Evolutionary conservation across 2,329 filamentous ascomycete genomes (phyloP), one percentile per base, ranked within the genome.

Genomic region (Alternaria consortialis): DNA sequence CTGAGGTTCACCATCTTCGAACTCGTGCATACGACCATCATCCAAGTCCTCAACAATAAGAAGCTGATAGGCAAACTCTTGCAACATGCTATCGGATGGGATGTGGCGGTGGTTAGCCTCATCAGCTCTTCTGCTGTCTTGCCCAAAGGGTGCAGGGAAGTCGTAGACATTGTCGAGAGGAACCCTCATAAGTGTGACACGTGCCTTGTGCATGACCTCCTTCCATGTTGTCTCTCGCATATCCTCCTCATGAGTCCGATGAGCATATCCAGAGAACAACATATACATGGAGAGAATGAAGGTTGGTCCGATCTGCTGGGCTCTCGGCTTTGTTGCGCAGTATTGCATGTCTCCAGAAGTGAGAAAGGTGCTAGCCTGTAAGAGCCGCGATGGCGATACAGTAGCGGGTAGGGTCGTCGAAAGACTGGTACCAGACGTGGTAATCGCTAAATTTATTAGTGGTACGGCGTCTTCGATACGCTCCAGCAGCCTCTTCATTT

Each of bases 211-310:
- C 62, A 97, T 90, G 40, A 97, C 93, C 76, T 99, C 94, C 75
- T 98, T 95, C 95, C 95, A 98, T 0, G 94, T 91, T 0, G 93
- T 83, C 80, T 89, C 79, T 80, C 91, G 75, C 67, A 89, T 69
- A 70, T 86, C 80, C 76, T 87, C 79, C 79, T 88, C 79, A 17
- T 85, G 83, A 3, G 84, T 81, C 39, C 86, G 80, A 43, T 82
- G 81, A 4, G 89, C 83, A 77, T 98, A 93, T 2, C 93, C 91
- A 2, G 90, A 85, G 72, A 98, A 99, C 0, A 98, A 85, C 93
- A 98, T 97, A 78, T 98, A 99, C 68, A 98, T 82, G 0, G 94
- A 97, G 7, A 98, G 79, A 0, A 87, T 90, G 72, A 97, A 98
- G 0, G 89, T 87, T 0, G 94, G 93, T 0, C 95, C 95, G 61